Percentiles rank a stretch among this genome's conserved stretches.
Conservation (phyloP, 1,284 basidiomycete species). For the Anthracocystis setariae region DNA sequence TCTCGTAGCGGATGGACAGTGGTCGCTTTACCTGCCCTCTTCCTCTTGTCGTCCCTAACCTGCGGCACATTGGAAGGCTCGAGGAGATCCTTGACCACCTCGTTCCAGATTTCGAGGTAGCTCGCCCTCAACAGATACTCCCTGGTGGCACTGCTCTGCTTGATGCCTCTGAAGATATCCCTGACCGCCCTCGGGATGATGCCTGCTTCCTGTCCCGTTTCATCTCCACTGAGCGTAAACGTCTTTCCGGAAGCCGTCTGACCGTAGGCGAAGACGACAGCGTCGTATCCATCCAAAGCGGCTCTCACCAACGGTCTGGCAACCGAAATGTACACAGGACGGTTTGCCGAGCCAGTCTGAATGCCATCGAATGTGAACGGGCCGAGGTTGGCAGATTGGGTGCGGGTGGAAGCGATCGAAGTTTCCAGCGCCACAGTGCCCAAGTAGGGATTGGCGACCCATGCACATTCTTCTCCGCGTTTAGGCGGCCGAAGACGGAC, state of each 20-base stretch:
- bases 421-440: conserved; percentile 52
- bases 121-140: conserved; percentile 94
- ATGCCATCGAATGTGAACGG: conserved; percentile 73
- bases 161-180: conserved; percentile 69
- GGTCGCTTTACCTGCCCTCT: conserved; percentile 59
- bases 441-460: conserved; percentile 45
- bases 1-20: conserved; percentile 80
- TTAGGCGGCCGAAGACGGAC: conserved; percentile 54
- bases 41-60: conserved; percentile 53
- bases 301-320: conserved; percentile 81
- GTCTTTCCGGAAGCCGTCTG: conserved; percentile 68
- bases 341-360: conserved; percentile 83
- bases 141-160: conserved; percentile 69
- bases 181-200: conserved; percentile 60
- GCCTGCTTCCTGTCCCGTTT: conserved; percentile 69
- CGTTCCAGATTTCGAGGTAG: conserved; percentile 90
- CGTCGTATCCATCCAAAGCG: conserved; percentile 62
- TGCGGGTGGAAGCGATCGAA: conserved; percentile 29
- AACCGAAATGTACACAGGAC: conserved; percentile 82
- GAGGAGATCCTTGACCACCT: conserved; percentile 85
- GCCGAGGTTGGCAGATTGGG: conserved; percentile 44
- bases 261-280: conserved; percentile 63
- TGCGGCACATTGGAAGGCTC: conserved; percentile 75
- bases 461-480: conserved; percentile 54
- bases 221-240: conserved; percentile 55